Conservation (phyloP, 2,329 filamentous ascomycete genomes). For the Xylariales sp. region DNA sequence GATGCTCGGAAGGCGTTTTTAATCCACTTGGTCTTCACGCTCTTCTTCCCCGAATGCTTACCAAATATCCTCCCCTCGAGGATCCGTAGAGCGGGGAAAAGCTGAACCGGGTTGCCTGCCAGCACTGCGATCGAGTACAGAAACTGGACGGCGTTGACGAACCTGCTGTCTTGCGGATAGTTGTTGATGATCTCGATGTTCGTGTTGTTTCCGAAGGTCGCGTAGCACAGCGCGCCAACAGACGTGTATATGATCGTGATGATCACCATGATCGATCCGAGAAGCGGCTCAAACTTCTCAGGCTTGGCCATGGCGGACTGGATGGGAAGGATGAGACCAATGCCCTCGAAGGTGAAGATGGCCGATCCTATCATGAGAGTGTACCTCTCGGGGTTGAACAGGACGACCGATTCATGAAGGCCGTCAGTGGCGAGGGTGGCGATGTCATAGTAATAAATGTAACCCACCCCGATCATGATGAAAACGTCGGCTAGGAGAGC, state of each 20-base stretch:
- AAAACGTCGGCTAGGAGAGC: conserved; percentile 68
- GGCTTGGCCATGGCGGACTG: conserved; percentile 71
- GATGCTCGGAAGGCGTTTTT: conserved; percentile 63
- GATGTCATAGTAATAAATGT: conserved; percentile 71
- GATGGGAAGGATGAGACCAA: conserved; percentile 71
- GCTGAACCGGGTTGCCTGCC: conserved; percentile 69
- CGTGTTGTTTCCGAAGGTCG: conserved; percentile 64
- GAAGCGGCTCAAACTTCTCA: conserved; percentile 59
- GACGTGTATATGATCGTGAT: conserved; percentile 70
- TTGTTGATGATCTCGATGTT: conserved; percentile 73
- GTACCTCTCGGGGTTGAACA: conserved; percentile 66
- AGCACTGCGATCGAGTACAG: conserved; percentile 69
- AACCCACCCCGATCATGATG: conserved; percentile 64
- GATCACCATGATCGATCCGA: conserved; percentile 66
- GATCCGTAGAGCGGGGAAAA: conserved; percentile 70
- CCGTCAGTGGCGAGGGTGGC: conserved; percentile 49
- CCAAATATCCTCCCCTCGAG: conserved; percentile 65
- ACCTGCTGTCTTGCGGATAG: conserved; percentile 62
- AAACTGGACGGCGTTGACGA: conserved; percentile 75
- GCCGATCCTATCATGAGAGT: conserved; percentile 68
- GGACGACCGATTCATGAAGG: conserved; percentile 54
- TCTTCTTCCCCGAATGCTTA: conserved; percentile 63
- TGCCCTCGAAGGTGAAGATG: conserved; percentile 76
- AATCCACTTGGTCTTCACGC: conserved; percentile 64
- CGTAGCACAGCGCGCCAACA: conserved; percentile 69